phyloP scores from a whole-genome alignment of 352 stramenopile genomes.

The Bremia lactucae region DNA sequence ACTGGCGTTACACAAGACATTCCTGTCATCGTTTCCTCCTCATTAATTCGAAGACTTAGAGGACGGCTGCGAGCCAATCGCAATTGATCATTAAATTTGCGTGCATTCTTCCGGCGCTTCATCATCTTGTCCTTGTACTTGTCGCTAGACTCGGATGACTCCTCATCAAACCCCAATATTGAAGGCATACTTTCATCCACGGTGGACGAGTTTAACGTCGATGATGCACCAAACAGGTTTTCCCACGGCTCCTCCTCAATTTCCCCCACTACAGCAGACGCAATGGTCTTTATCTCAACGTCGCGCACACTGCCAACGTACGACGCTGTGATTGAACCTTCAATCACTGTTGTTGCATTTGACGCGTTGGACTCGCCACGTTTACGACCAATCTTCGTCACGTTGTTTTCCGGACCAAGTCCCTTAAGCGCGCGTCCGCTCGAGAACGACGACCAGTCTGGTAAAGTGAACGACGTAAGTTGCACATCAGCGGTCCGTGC shows the following conservation, averaged over 20 bases:
- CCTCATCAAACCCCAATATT: slow-evolving; percentile 22
- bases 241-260: slow-evolving; percentile 52
- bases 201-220: slow-evolving; percentile 1
- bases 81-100: slow-evolving; percentile 63
- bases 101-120: slow-evolving; percentile 44
- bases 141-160: slow-evolving; percentile 17
- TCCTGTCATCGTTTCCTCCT: slow-evolving; percentile 17
- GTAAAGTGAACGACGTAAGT: slow-evolving; percentile 49
- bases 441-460: slow-evolving; percentile 48
- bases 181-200: slow-evolving; percentile 16
- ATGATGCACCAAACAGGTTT: slow-evolving; percentile 44
- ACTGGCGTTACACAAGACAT: slow-evolving; percentile 3
- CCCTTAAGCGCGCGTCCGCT: slow-evolving; percentile 12
- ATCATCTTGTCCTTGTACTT: slow-evolving; percentile 37
- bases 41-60: slow-evolving; percentile 44
- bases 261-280: slow-evolving; percentile 27
- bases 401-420: slow-evolving; percentile 10
- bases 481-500: slow-evolving; percentile 28
- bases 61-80: slow-evolving; percentile 41
- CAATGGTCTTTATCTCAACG: slow-evolving; percentile 62
- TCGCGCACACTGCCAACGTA: slow-evolving; percentile 28
- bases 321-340: slow-evolving; percentile 32
- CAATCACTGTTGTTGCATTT: slow-evolving; percentile 27
- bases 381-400: slow-evolving; percentile 24
- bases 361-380: slow-evolving; percentile 27